Evolutionary conservation across 176 grass and related monocot genomes (phyloP).

Genomic region (Carex cristatella): DNA sequence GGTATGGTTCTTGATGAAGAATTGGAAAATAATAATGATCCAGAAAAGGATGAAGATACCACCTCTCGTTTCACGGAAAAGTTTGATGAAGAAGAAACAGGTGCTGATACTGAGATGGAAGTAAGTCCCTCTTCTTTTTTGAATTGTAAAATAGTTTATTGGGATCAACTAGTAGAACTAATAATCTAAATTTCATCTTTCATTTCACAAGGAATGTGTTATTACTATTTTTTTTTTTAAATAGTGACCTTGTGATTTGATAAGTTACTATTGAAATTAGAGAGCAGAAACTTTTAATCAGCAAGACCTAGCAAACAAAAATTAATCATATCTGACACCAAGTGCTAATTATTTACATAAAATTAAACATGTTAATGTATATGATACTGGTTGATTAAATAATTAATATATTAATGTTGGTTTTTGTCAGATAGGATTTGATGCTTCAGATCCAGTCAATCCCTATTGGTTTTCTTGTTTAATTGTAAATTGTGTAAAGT

Average conservation of each 20-base stretch:
- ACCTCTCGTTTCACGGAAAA: constrained; percentile 48
- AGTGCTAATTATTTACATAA: not conserved
- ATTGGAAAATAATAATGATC: constrained; percentile 43
- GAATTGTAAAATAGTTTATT: not conserved
- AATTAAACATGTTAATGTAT: not conserved
- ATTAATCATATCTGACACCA: not conserved
- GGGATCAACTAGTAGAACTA: not conserved
- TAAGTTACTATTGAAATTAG: not conserved
- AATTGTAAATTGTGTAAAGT: not conserved
- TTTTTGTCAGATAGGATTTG: not conserved
- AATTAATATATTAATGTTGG: not conserved
- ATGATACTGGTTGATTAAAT: not conserved
- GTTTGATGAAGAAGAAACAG: constrained; percentile 69
- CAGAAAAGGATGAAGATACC: constrained; percentile 44
- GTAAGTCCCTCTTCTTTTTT: constrained; percentile 40
- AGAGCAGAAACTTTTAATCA: not conserved
- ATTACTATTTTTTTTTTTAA: not conserved
- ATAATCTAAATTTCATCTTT: not conserved
- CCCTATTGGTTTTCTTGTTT: not conserved
- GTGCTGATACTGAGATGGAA: constrained; percentile 75
- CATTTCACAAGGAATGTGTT: not conserved
- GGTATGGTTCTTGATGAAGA: constrained; percentile 73
- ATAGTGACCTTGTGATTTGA: not conserved
- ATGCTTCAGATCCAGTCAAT: not conserved
- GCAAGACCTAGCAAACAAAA: not conserved